Base-by-base conservation (phyloP, 2,329 filamentous ascomycete genomes). In the Neodidymelliopsis sp. region DNA sequence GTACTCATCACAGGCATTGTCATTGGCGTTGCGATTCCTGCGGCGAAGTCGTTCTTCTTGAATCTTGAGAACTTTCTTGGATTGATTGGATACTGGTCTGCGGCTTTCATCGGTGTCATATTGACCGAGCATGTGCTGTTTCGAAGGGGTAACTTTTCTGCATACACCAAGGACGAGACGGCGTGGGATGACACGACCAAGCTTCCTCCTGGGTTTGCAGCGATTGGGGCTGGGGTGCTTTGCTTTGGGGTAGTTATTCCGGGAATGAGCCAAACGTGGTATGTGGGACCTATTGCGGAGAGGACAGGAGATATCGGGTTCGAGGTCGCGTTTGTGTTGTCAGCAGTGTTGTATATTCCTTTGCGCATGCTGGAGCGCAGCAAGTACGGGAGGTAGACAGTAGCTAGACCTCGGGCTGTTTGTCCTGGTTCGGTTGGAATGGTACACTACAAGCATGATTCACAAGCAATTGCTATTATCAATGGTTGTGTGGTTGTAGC, bases 271-370 rank as follows among this genome's bases (percentile, higher is more conserved):
- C 81, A 85, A 67, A 79, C 77, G 4, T 86, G 83, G 83, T 86
- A 79, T 61, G 80, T 77, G 7, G 84, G 84, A 0, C 84, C 84
- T 0, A 81, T 87, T 57, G 84, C 83, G 0, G 70, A 77, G 67
- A 78, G 60, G 25, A 84, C 84, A 9, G 85, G 85, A 0, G 84
- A 88, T 55, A 81, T 88, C 64, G 85, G 85, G 0, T 86, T 88
- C 48, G 85, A 88, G 73, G 71, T 85, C 65, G 84, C 84, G 0
- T 81, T 87, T 60, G 75, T 77, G 20, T 63, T 79, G 9, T 75
- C 74, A 7, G 69, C 69, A n/a, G 31, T 76, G 45, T 54, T 79
- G 18, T 80, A 80, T 53, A 47, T 78, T 6, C 76, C 76, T 4
- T 61, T 79, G 27, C 64, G 77, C 25, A 60, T 58, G 38, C 16